phyloP scores from a whole-genome alignment of 2,329 filamentous ascomycete species.

The Ascochyta viciae-villosae region DNA sequence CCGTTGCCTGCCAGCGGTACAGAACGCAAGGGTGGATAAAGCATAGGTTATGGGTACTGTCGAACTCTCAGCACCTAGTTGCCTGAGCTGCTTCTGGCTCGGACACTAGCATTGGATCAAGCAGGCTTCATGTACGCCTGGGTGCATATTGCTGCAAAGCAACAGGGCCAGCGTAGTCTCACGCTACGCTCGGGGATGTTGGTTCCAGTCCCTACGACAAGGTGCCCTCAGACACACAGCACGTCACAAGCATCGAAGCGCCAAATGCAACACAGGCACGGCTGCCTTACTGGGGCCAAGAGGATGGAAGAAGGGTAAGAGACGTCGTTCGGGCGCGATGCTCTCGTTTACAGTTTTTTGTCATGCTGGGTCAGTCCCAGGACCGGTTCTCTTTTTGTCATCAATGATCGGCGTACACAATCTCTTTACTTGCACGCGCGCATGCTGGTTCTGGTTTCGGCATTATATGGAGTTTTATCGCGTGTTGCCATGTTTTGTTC shows the following conservation, averaged over 20 bases:
- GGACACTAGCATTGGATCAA: neutral
- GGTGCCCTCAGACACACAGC: neutral
- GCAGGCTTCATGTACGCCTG: neutral
- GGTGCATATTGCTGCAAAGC: neutral
- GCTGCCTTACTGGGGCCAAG: neutral
- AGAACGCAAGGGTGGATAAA: constrained; percentile 56
- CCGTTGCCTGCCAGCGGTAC: constrained; percentile 52
- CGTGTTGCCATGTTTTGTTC: constrained; percentile 9
- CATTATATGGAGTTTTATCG: constrained; percentile 29
- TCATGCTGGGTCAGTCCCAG: neutral
- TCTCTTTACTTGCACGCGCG: constrained; percentile 15
- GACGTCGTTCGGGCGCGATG: neutral
- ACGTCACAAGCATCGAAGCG: neutral
- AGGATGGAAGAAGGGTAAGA: neutral
- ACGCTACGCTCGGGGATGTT: neutral
- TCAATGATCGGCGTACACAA: constrained; percentile 8
- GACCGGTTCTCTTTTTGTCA: neutral
- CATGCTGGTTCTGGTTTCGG: constrained; percentile 18
- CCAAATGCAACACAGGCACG: neutral
- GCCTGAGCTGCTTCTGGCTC: neutral
- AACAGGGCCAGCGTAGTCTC: no score
- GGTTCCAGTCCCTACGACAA: neutral
- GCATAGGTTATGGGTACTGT: neutral
- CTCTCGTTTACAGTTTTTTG: neutral
- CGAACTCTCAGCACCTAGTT: no score